phyloP scores from a whole-genome alignment of 768 basidiomycete species.

The Boletales sp. region DNA sequence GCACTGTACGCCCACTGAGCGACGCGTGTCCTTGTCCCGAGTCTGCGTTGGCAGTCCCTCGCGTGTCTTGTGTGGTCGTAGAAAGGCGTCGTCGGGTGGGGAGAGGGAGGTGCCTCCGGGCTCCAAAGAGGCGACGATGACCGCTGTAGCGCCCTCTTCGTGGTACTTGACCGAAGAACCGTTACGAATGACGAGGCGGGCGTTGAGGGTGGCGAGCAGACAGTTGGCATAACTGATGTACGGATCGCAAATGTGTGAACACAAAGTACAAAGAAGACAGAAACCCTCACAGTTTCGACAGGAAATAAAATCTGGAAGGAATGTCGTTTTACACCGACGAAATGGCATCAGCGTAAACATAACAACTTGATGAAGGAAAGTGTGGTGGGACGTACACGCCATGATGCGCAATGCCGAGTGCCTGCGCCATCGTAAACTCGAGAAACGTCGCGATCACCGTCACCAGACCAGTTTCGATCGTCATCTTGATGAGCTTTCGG shows the following conservation, averaged over 20 bases:
- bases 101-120: neutral
- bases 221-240: neutral
- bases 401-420: slow-evolving; percentile 7
- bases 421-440: slow-evolving; percentile 8
- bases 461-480: slow-evolving; percentile 10
- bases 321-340: neutral
- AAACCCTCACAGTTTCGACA: slow-evolving; percentile 5
- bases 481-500: slow-evolving; percentile 10
- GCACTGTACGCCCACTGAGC: too few species aligned
- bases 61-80: neutral
- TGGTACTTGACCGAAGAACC: neutral
- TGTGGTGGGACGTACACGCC: neutral
- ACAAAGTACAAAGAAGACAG: neutral
- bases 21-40: too few species aligned
- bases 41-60: too few species aligned
- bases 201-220: slow-evolving; percentile 2
- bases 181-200: neutral
- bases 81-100: neutral
- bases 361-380: neutral
- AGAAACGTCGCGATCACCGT: slow-evolving; percentile 11
- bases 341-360: neutral
- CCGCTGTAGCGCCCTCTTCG: neutral
- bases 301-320: slow-evolving; percentile 3
- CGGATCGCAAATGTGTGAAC: neutral
- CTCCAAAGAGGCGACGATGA: neutral